phyloP scores from a whole-genome alignment of 2,329 filamentous ascomycete species.

The Sclerotiophoma versabilis region DNA sequence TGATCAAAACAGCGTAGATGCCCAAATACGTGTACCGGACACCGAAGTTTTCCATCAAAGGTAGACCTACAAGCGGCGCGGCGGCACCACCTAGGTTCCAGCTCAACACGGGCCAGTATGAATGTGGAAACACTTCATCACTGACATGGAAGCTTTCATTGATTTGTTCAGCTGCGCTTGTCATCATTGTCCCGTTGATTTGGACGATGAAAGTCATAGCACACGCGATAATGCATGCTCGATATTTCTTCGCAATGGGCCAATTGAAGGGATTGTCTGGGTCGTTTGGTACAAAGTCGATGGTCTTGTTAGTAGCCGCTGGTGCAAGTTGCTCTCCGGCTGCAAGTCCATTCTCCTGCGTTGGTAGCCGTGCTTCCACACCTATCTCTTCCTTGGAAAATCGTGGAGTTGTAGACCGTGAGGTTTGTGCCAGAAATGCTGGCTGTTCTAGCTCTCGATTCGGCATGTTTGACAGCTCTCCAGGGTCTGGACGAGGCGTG shows the following conservation, averaged over 20 bases:
- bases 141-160: constrained; percentile 50
- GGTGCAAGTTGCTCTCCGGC: constrained; percentile 1
- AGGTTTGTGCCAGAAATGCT: neutral
- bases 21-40: constrained; percentile 54
- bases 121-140: constrained; percentile 49
- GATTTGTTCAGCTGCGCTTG: constrained; percentile 45
- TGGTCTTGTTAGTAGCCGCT: constrained; percentile 6
- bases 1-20: constrained; percentile 51
- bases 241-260: constrained; percentile 51
- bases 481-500: neutral
- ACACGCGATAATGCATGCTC: constrained; percentile 52
- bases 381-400: constrained; percentile 6
- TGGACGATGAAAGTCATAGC: constrained; percentile 50
- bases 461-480: constrained; percentile 4
- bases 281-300: constrained; percentile 33
- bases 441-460: neutral
- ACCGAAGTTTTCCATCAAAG: constrained; percentile 55
- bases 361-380: neutral
- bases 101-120: constrained; percentile 51
- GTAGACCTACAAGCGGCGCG: constrained; percentile 51
- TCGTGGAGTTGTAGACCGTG: constrained; percentile 4
- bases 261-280: constrained; percentile 52
- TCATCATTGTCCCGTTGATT: constrained; percentile 44
- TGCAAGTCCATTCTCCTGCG: neutral
- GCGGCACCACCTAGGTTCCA: constrained; percentile 55